These are phyloP conservation scores for Neopestalotiopsis sp. DNA, from an alignment of 2,329 filamentous ascomycete species.

Conservation along the genomic window DNA sequence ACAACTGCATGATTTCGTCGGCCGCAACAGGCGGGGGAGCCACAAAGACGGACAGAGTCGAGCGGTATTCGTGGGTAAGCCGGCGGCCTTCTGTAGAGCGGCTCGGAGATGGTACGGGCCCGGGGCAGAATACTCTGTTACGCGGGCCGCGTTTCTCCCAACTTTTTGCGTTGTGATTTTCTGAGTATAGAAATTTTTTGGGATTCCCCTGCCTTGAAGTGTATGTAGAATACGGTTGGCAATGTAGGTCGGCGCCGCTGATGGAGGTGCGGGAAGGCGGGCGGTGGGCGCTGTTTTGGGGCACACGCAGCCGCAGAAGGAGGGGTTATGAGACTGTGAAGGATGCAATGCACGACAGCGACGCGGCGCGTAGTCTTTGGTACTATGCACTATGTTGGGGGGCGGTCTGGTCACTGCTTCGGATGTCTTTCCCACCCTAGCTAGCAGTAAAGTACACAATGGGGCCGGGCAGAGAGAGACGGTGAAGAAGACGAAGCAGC, in stretches of 20 bases:
- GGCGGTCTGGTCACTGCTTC: neutral
- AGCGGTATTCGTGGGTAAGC: neutral
- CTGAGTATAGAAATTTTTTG: neutral
- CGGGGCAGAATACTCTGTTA: neutral
- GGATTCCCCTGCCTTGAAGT: neutral
- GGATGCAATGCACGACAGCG: constrained; percentile 13
- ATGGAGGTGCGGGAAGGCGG: constrained; percentile 18
- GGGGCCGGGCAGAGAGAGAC: neutral
- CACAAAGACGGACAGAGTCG: neutral
- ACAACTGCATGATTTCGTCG: constrained; percentile 15
- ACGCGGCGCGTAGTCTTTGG: too few relatives aligned
- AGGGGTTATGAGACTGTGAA: neutral
- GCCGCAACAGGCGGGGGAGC: neutral
- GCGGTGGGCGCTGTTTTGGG: constrained; percentile 11
- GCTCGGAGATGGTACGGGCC: neutral
- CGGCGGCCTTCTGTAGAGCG: neutral
- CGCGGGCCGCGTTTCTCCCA: neutral
- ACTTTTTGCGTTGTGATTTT: neutral
- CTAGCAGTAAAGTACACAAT: neutral
- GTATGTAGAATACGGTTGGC: neutral
- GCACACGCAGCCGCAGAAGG: constrained; percentile 12
- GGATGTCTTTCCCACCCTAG: neutral
- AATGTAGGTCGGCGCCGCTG: constrained; percentile 2
- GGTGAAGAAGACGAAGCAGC: neutral
- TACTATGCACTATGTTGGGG: too few relatives aligned